Evolutionary conservation across 495 filamentous ascomycete species (phyloP), one percentile per base, ranked within the genome.

Genomic region (Penicillium fimorum): DNA sequence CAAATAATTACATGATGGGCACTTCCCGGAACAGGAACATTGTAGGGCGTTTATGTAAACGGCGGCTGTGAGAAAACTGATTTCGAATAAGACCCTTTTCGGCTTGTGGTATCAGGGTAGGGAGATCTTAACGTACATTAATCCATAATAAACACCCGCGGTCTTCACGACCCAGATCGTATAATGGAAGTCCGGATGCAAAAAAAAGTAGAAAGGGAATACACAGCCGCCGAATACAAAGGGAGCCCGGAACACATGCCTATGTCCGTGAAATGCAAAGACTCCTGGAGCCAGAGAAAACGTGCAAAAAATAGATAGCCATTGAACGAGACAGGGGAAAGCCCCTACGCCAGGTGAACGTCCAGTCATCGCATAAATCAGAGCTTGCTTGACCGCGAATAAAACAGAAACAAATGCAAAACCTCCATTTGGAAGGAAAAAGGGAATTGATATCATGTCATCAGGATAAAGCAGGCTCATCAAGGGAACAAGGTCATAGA

Each of bases 81-180:
- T 77, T 78, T 80, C 76, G 73, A 66, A 73, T 79, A 78, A 70
- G 66, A 66, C 70, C 76, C 76, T 73, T 74, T 77, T 68, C 64
- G 64, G 55, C 66, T 68, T 66, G 67, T 66, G 64, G 70, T 76
- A 73, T 72, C 72, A 78, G 78, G 77, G 69, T 71, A 80, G 77
- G 78, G 76, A 79, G 73, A 71, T 76, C 63, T 69, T 90, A 91
- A 90, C 87, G 85, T 92, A 92, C 88, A 92, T 86, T 78, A 82
- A 76, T 78, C 76, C 81, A 77, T 73, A 80, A 79, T 85, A 82
- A 82, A 83, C 82, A 83, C 84, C 80, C 56, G 61, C 50, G 59
- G 83, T 84, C 81, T 80, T 70, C 67, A 73, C 71, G 65, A 67
- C 66, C 67, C 45, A 51, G 38, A 66, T 64, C 65, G 61, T 57